Evolutionary conservation across 495 filamentous ascomycete species (phyloP).

Genomic region (Neurospora pannonica): DNA sequence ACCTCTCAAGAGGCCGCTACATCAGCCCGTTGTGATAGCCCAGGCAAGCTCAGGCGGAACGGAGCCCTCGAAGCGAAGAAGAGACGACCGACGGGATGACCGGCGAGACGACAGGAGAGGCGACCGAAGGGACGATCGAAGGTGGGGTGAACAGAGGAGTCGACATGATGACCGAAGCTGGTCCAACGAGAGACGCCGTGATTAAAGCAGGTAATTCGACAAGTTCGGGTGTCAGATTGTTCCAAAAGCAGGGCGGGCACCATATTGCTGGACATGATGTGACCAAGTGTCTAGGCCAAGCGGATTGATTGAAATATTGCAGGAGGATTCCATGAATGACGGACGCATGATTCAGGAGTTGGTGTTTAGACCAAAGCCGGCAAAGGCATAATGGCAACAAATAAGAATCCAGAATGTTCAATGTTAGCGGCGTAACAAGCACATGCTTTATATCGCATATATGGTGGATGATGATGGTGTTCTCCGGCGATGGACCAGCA

Average conservation of each 20-base stretch:
- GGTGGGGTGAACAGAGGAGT: not conserved
- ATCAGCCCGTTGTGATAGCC: conserved; percentile 42
- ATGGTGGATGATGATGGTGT: conserved; percentile 15
- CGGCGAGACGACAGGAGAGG: conserved; percentile 3
- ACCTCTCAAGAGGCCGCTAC: conserved; percentile 44
- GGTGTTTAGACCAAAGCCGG: conserved; percentile 4
- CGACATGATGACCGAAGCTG: conserved; percentile 14
- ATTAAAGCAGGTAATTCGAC: conserved; percentile 6
- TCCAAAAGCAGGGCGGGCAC: not conserved
- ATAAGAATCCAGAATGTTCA: conserved; percentile 10
- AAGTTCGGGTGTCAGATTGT: not conserved
- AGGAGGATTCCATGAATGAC: conserved; percentile 10
- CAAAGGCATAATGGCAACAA: conserved; percentile 8
- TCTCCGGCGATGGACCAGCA: conserved; percentile 29
- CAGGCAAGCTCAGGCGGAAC: conserved; percentile 23
- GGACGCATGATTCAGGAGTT: conserved; percentile 5
- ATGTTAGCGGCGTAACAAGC: conserved; percentile 12
- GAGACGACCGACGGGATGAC: conserved; percentile 16
- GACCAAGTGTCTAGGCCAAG: conserved; percentile 10
- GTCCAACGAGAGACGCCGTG: conserved; percentile 19
- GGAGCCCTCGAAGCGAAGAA: conserved; percentile 18
- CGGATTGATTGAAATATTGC: conserved; percentile 6
- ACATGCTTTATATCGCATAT: conserved; percentile 14
- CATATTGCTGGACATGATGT: conserved; percentile 8
- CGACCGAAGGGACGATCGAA: conserved; percentile 1